Conservation (phyloP, 164 flowering plant genomes). For the Euptelea pleiosperma region DNA sequence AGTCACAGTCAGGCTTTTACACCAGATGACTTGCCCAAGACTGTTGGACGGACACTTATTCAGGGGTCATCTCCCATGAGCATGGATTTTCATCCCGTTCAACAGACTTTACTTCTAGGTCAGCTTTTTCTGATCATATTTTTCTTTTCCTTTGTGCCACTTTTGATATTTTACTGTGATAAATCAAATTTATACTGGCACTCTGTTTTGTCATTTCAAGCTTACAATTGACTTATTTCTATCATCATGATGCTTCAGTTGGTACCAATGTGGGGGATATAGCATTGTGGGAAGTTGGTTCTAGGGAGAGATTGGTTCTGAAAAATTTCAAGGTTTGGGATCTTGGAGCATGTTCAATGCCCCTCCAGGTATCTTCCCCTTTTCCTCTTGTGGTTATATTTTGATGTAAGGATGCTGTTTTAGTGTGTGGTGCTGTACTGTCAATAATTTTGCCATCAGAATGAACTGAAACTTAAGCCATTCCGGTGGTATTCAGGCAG, state of each 20-base stretch:
- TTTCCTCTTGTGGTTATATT: not conserved
- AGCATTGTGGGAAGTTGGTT: slow-evolving; percentile 75
- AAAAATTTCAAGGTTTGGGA: slow-evolving; percentile 87
- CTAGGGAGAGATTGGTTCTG: slow-evolving; percentile 48
- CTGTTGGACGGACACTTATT: slow-evolving; percentile 50
- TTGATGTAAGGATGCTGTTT: too few species aligned
- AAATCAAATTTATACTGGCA: not conserved
- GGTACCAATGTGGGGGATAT: slow-evolving; percentile 84
- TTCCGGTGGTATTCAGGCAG: slow-evolving; percentile 36
- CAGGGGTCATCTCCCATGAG: slow-evolving; percentile 81
- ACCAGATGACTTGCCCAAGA: slow-evolving; percentile 76
- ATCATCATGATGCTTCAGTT: slow-evolving; percentile 39
- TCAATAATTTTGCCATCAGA: too few species aligned
- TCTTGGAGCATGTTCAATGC: slow-evolving; percentile 51
- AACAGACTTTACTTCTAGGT: slow-evolving; percentile 80
- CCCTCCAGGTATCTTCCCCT: slow-evolving; percentile 51
- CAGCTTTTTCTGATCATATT: slow-evolving; percentile 17
- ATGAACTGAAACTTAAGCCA: not conserved
- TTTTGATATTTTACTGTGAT: not conserved
- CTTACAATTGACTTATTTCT: slow-evolving; percentile 8
- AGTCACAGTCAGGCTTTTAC: slow-evolving; percentile 41
- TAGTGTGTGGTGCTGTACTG: too few species aligned
- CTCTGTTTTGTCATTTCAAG: not conserved
- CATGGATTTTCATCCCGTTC: slow-evolving; percentile 93
- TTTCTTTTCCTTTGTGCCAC: not conserved